These are phyloP conservation scores for Phyllosticta citrichinensis DNA, from an alignment of 2,329 filamentous ascomycete genomes.

Conservation along the genomic window DNA sequence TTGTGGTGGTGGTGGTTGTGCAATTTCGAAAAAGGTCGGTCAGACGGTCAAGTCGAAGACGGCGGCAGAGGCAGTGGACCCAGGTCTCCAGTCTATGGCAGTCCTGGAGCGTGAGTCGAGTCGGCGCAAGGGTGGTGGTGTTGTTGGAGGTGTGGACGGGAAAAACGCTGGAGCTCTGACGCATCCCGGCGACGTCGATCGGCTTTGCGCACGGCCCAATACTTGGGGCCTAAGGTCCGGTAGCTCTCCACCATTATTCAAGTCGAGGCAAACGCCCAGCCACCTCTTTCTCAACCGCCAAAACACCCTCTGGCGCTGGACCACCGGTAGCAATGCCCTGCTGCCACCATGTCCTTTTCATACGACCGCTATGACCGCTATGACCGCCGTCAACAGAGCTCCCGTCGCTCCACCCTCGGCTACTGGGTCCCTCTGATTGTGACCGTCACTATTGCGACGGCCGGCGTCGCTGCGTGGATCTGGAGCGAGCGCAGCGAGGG, in stretches of 20 bases:
- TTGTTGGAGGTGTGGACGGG: background rate
- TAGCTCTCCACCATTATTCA: background rate
- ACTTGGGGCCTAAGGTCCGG: background rate
- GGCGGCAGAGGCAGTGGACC: background rate
- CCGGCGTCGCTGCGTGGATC: constrained; percentile 80
- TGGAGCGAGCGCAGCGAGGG: constrained; percentile 80
- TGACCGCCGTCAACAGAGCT: constrained; percentile 44
- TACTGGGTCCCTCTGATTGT: constrained; percentile 86
- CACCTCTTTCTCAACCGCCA: background rate
- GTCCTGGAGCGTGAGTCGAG: background rate
- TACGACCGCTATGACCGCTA: constrained; percentile 55
- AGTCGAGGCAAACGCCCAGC: background rate
- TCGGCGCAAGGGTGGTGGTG: background rate
- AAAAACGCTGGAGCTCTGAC: background rate
- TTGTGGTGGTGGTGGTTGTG: background rate
- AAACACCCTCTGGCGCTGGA: background rate
- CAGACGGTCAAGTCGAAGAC: background rate
- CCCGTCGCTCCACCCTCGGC: constrained; percentile 48
- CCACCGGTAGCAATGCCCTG: background rate
- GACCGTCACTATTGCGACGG: constrained; percentile 78
- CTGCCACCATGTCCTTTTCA: constrained; percentile 28
- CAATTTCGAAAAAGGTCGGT: background rate
- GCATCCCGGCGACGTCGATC: background rate
- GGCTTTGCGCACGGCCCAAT: background rate
- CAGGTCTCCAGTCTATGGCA: background rate